These are phyloP conservation scores for Hemisphaericaspora xylanilytica DNA, from an alignment of 1,139 yeast genomes.

Conservation along the genomic window DNA sequence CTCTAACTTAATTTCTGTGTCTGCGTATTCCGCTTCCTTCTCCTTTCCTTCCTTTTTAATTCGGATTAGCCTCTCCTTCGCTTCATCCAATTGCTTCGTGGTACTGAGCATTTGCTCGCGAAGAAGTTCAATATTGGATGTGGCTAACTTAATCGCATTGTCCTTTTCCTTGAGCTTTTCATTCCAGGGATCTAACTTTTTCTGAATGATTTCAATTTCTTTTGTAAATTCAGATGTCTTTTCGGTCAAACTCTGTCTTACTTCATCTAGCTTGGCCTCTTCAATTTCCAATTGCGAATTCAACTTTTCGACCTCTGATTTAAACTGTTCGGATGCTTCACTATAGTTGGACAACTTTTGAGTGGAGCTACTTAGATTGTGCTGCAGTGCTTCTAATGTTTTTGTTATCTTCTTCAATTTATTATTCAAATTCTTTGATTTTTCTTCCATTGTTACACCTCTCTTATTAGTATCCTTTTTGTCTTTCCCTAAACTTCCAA, in stretches of 20 bases:
- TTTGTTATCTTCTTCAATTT: conserved; percentile 66
- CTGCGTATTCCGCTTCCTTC: conserved; percentile 46
- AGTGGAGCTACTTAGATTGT: conserved; percentile 39
- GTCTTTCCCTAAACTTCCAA: conserved; percentile 18
- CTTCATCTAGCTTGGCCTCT: conserved; percentile 53
- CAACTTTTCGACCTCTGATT: conserved; percentile 44
- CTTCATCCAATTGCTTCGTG: conserved; percentile 44
- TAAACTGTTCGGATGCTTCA: conserved; percentile 41
- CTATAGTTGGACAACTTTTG: conserved; percentile 47
- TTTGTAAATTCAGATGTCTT: conserved; percentile 67
- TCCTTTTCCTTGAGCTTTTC: conserved; percentile 64
- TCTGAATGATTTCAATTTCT: conserved; percentile 62
- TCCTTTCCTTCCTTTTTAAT: conserved; percentile 54
- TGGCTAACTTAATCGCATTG: conserved; percentile 62
- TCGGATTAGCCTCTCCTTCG: conserved; percentile 46
- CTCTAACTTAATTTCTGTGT: conserved; percentile 43
- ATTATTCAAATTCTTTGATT: conserved; percentile 57
- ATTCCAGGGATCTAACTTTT: conserved; percentile 81
- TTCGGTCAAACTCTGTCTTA: conserved; percentile 65
- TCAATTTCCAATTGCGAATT: conserved; percentile 50
- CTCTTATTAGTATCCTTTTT: conserved; percentile 42
- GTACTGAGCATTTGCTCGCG: conserved; percentile 46
- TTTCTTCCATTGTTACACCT: conserved; percentile 72
- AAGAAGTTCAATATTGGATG: conserved; percentile 64
- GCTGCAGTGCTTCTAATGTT: conserved; percentile 36